Base-by-base conservation (phyloP, 2,329 filamentous ascomycete genomes). In the Grosmannia penicillata region DNA sequence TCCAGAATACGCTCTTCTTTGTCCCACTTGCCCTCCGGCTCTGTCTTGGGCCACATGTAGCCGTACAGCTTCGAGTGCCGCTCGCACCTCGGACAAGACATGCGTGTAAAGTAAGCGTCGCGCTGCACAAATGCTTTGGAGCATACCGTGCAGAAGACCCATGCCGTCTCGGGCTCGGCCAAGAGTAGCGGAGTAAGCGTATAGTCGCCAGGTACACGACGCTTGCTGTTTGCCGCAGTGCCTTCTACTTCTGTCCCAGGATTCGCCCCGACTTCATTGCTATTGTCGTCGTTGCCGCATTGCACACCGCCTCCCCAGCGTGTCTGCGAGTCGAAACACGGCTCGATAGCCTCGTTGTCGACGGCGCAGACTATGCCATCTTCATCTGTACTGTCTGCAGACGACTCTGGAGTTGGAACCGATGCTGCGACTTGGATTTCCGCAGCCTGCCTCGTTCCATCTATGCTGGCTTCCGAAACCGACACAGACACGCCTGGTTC, bases 41-140 rank as follows among this genome's bases (percentile, higher is more conserved):
- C 82, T 0, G 91, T 96, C 63, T 98, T 95, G 6, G 91, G 91
- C 91, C 91, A 98, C 41, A 81, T 68, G 53, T 82, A 95, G 0
- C 93, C 93, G 54, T 96, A 98, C 1, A 98, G 63, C 61, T 93
- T 96, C 14, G 83, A 93, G 53, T 98, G 91, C 1, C 91, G 75
- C 60, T 98, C 91, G 56, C 91, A 98, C 7, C 91, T 75, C 4
- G 85, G 87, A 55, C 91, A 98, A 14, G 84, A 80, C 35, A 81
- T 77, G 37, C 80, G 75, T 1, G 87, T 95, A 47, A 78, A 79
- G 55, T 93, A 95, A 0, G 84, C 85, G 46, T 96, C 82, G 29
- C 75, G 70, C 56, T 96, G 89, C 6, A 96, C 80, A 53, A 96
- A 98, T 43, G 78, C 75, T 1, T 70, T 70, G 36, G 74, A 72